These are phyloP conservation scores for Cystobasidium onofrii DNA, from an alignment of 768 basidiomycete species.

Conservation along the genomic window DNA sequence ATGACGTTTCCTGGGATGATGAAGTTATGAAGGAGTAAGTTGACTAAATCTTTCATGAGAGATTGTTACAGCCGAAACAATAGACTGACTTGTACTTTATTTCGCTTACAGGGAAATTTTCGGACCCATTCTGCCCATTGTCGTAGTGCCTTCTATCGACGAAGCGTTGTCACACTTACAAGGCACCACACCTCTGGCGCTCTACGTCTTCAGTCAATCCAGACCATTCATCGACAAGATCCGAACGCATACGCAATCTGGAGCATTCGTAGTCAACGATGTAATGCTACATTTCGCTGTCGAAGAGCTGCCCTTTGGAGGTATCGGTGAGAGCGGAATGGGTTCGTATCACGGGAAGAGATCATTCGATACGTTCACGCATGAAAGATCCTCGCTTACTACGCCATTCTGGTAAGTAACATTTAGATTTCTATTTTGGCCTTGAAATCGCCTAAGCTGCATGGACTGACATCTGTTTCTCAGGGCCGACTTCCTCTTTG, in stretches of 20 bases:
- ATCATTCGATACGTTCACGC: conserved; percentile 69
- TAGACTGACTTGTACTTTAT: not conserved
- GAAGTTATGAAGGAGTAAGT: conserved; percentile 68
- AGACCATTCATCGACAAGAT: conserved; percentile 54
- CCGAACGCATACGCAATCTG: conserved; percentile 62
- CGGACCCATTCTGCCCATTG: conserved; percentile 68
- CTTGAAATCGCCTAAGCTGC: too few relatives aligned
- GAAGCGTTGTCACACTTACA: conserved; percentile 65
- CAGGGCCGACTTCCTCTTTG: conserved; percentile 24
- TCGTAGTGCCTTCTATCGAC: conserved; percentile 61
- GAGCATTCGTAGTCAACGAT: conserved; percentile 64
- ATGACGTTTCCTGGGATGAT: conserved; percentile 57
- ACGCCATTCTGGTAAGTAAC: conserved; percentile 28
- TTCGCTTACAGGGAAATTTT: conserved; percentile 61
- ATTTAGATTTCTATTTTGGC: too few relatives aligned
- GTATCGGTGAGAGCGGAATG: conserved; percentile 58
- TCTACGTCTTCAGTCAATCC: conserved; percentile 68
- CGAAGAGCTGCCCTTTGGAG: conserved; percentile 65
- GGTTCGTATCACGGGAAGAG: conserved; percentile 58
- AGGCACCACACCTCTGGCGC: conserved; percentile 53
- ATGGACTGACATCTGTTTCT: too few relatives aligned
- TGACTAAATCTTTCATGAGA: not conserved
- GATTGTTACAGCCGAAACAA: not conserved
- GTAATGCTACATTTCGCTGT: conserved; percentile 50
- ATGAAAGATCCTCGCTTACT: conserved; percentile 50